Evolutionary conservation across 75 land plant species (phyloP).

Genomic region (Pinus taeda): DNA sequence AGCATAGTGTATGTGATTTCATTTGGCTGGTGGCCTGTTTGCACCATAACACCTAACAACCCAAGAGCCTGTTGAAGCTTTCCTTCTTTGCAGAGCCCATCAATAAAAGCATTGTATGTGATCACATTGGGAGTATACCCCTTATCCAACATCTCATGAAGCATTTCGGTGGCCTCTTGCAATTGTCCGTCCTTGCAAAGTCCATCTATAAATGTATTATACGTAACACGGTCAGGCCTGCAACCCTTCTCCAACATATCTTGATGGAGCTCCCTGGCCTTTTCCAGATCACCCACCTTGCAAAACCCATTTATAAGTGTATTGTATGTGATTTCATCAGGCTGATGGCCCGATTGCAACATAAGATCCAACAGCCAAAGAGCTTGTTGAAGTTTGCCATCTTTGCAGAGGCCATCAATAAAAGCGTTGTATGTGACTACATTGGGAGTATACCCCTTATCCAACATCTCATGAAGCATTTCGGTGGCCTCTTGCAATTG

Average conservation of each 20-base stretch:
- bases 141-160: constrained; percentile 63
- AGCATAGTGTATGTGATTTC: constrained; percentile 87
- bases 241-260: constrained; percentile 69
- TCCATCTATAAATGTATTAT: constrained; percentile 85
- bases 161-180: constrained; percentile 72
- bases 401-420: constrained; percentile 45
- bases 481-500: constrained; percentile 13
- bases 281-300: constrained; percentile 59
- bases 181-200: constrained; percentile 60
- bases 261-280: constrained; percentile 55
- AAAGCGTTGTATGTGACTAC: constrained; percentile 59
- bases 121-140: constrained; percentile 71
- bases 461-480: constrained; percentile 39
- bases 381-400: constrained; percentile 44
- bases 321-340: constrained; percentile 68
- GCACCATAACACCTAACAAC: constrained; percentile 88
- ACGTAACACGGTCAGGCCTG: constrained; percentile 72
- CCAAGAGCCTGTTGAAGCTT: constrained; percentile 68
- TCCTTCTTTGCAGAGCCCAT: constrained; percentile 78
- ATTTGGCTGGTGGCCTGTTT: constrained; percentile 79
- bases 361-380: constrained; percentile 56
- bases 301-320: constrained; percentile 62
- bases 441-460: constrained; percentile 25
- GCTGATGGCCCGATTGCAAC: constrained; percentile 46
- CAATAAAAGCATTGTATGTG: constrained; percentile 87